These are phyloP conservation scores for Carex pumila DNA, from an alignment of 176 grass and related monocot species.

Conservation along the genomic window DNA sequence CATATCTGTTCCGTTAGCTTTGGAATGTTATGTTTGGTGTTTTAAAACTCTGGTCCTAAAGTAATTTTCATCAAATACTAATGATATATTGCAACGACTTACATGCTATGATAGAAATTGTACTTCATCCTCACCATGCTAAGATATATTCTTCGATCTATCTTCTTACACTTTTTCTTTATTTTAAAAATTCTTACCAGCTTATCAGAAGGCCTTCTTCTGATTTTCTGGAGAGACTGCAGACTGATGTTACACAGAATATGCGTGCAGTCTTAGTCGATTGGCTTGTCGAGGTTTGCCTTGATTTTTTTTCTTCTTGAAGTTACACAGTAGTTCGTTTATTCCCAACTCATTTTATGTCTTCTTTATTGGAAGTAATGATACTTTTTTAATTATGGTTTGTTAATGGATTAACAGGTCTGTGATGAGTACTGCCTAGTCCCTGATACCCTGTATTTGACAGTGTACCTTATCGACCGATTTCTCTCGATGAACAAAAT, in stretches of 20 bases:
- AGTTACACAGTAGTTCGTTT: background rate
- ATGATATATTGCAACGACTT: background rate
- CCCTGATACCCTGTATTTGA: constrained; percentile 82
- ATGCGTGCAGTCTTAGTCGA: constrained; percentile 53
- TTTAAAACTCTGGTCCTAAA: background rate
- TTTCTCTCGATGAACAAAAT: constrained; percentile 74
- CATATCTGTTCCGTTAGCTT: constrained; percentile 13
- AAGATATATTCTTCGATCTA: background rate
- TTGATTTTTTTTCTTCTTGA: background rate
- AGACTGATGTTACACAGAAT: constrained; percentile 21
- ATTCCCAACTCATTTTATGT: background rate
- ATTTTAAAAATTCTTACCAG: background rate
- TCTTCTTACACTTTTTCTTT: background rate
- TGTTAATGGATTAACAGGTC: constrained; percentile 36
- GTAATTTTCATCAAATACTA: background rate
- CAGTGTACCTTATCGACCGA: constrained; percentile 66
- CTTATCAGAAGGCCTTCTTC: constrained; percentile 20
- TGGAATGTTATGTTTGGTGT: background rate
- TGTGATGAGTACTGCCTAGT: constrained; percentile 87
- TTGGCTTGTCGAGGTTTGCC: constrained; percentile 63
- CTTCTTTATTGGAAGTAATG: background rate
- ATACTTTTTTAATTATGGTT: background rate
- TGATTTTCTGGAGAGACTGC: constrained; percentile 19
- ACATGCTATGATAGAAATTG: background rate
- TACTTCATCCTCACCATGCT: background rate